Conservation (phyloP, 2,329 filamentous ascomycete species). For the Sporothrix luriei region DNA sequence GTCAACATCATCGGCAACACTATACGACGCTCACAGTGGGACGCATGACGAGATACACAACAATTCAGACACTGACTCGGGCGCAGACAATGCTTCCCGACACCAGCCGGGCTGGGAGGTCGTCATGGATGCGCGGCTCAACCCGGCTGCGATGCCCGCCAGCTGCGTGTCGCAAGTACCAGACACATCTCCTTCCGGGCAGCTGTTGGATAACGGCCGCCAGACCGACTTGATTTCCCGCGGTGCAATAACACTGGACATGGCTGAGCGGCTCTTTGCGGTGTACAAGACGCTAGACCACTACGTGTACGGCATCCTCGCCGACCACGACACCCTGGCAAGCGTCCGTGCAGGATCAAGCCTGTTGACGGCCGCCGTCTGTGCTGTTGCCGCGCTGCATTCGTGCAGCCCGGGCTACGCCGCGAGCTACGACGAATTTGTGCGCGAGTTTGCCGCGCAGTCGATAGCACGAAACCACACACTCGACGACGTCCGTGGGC, state of each 20-base stretch:
- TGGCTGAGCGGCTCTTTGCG: neutral
- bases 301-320: constrained; percentile 9
- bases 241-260: neutral
- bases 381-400: neutral
- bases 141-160: neutral
- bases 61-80: neutral
- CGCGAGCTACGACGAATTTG: neutral
- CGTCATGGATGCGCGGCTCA: constrained; percentile 13
- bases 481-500: neutral
- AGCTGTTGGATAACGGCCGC: neutral
- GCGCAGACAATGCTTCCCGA: neutral
- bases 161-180: neutral
- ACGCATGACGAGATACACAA: neutral
- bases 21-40: neutral
- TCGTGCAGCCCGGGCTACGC: neutral
- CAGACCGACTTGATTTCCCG: neutral
- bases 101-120: constrained; percentile 7
- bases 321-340: neutral
- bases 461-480: neutral
- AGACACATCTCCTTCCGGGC: neutral
- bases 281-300: neutral
- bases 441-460: neutral
- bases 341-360: neutral
- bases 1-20: neutral
- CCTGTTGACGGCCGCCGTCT: neutral